A percentile compares a stretch with the other conserved stretches of the same genome.
Evolutionary conservation across 2,329 filamentous ascomycete species (phyloP).

Genomic region (Pseudonectria buxi): DNA sequence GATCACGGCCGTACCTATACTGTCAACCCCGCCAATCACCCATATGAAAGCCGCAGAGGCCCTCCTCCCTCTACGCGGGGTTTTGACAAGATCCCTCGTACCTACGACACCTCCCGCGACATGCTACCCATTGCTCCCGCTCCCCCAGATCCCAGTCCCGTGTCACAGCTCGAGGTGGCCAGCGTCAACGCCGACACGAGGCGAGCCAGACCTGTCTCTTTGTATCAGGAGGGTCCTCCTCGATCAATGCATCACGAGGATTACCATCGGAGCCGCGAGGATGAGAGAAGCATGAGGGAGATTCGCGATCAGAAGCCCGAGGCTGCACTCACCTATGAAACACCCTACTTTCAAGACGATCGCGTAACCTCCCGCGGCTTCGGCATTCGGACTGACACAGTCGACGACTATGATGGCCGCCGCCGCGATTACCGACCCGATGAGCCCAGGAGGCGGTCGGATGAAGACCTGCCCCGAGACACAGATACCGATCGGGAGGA

Average conservation of each 20-base stretch:
- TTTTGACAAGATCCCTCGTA: conserved; percentile 59
- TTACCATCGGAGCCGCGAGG: conserved; percentile 42
- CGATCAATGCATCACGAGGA: conserved; percentile 41
- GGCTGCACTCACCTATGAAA: conserved; percentile 21
- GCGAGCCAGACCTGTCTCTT: conserved; percentile 40
- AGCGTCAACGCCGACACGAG: conserved; percentile 15
- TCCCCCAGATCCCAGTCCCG: conserved; percentile 27
- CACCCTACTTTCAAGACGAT: conserved; percentile 39
- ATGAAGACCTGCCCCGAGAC: conserved; percentile 24
- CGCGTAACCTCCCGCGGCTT: conserved; percentile 42
- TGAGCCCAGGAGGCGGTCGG: conserved; percentile 24
- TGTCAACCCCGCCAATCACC: conserved; percentile 22
- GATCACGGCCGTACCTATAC: conserved; percentile 40
- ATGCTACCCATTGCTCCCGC: conserved; percentile 38
- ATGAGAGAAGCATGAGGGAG: conserved; percentile 38
- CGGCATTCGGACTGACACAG: conserved; percentile 40
- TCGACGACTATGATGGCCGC: conserved; percentile 32
- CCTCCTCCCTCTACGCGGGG: conserved; percentile 65
- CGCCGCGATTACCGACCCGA: conserved; percentile 25
- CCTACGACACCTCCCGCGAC: conserved; percentile 40
- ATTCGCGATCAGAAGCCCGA: conserved; percentile 35
- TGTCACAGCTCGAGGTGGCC: conserved; percentile 13
- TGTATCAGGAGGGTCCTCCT: conserved; percentile 45
- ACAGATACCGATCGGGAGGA: conserved; percentile 24
- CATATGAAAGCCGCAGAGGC: conserved; percentile 37